Conservation (phyloP, 805 yeast genomes). For the Ogataea parapolymorpha region DNA sequence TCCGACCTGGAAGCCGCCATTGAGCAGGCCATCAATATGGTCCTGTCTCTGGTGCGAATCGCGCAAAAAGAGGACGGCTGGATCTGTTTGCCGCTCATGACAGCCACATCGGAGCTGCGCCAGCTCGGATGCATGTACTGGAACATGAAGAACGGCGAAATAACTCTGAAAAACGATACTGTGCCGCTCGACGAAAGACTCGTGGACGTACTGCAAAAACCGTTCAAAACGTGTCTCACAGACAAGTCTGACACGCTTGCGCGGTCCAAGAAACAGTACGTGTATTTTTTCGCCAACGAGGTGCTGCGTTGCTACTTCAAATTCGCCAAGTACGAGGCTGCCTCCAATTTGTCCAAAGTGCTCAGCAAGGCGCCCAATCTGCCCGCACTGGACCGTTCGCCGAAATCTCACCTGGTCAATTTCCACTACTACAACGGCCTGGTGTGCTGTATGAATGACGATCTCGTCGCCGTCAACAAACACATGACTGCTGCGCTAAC, state of each 20-base stretch:
- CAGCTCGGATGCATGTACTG: conserved; percentile 17
- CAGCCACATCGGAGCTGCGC: conserved; percentile 17
- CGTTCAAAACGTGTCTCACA: conserved; percentile 73
- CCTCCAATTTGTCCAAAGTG: conserved; percentile 71
- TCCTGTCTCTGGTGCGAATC: conserved; percentile 14
- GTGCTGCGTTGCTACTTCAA: conserved; percentile 68
- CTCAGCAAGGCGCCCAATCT: conserved; percentile 52
- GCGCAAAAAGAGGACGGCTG: conserved; percentile 19
- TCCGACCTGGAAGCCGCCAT: conserved; percentile 19
- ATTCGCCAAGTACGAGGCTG: conserved; percentile 65
- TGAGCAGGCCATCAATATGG: conserved; percentile 14
- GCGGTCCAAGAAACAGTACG: conserved; percentile 55
- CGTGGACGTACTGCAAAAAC: conserved; percentile 50
- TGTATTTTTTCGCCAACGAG: conserved; percentile 67
- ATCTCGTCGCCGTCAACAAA: conserved; percentile 47
- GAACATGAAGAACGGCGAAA: conserved; percentile 9
- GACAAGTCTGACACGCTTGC: conserved; percentile 59
- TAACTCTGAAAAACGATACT: conserved; percentile 10
- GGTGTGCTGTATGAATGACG: conserved; percentile 61
- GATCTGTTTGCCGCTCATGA: conserved; percentile 21
- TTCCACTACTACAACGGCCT: conserved; percentile 70
- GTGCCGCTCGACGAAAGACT: conserved; percentile 25
- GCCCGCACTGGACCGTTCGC: conserved; percentile 45
- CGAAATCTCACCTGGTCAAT: conserved; percentile 53
- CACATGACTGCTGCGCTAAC: conserved; percentile 51